phyloP scores from a whole-genome alignment of 257 asterid genomes.

The Solanum neorickii region DNA sequence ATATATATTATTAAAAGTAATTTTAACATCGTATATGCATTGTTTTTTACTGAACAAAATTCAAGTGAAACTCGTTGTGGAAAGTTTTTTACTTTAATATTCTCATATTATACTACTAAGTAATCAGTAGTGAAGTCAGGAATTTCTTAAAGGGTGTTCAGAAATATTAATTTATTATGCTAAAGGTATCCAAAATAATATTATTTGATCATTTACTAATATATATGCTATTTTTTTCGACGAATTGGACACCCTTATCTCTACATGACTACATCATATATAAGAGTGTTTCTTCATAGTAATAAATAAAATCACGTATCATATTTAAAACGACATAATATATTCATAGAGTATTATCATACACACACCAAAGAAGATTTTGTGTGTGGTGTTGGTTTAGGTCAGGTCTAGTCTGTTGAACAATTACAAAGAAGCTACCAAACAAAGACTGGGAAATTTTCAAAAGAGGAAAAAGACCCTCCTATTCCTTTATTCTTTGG shows the following conservation, averaged over 20 bases:
- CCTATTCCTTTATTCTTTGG: background rate
- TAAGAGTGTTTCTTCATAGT: background rate
- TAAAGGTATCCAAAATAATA: too few species aligned
- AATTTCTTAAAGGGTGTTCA: too few species aligned
- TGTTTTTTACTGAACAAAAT: background rate
- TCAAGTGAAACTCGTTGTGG: background rate
- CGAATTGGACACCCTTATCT: too few species aligned
- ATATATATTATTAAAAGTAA: background rate
- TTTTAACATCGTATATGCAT: background rate
- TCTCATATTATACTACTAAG: background rate
- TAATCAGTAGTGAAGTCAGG: too few species aligned
- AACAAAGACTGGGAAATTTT: background rate
- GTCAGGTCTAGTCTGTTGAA: background rate
- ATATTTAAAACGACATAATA: background rate
- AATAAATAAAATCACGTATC: background rate
- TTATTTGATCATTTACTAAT: too few species aligned
- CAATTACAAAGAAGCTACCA: background rate
- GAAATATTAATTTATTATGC: too few species aligned
- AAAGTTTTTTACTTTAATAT: background rate
- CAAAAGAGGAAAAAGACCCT: background rate
- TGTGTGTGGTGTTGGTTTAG: background rate
- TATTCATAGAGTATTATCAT: background rate
- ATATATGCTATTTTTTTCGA: too few species aligned
- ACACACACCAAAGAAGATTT: background rate
- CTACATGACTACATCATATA: too few species aligned